Percentiles rank a stretch among this genome's conserved stretches.
phyloP scores from a whole-genome alignment of 2,329 filamentous ascomycete genomes.

The Colletotrichum sp. region DNA sequence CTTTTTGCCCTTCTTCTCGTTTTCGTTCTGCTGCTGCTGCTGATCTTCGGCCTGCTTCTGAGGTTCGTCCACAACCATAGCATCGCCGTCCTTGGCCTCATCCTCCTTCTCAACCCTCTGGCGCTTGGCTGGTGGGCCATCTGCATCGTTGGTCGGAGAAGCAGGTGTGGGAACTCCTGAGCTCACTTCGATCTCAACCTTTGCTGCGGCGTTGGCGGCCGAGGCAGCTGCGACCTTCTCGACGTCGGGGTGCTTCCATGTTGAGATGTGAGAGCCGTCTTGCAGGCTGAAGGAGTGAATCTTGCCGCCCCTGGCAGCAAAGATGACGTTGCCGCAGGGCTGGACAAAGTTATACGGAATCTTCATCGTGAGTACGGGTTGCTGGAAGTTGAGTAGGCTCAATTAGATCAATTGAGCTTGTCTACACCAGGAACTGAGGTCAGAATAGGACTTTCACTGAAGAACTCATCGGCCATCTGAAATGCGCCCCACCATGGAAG shows the following conservation, averaged over 20 bases:
- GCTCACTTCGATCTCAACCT: constrained; percentile 30
- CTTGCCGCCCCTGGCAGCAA: constrained; percentile 76
- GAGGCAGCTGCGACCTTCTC: constrained; percentile 32
- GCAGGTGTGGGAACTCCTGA: constrained; percentile 20
- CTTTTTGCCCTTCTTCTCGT: constrained; percentile 27
- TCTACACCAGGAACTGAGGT: not conserved
- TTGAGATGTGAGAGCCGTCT: constrained; percentile 63
- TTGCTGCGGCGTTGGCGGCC: constrained; percentile 24
- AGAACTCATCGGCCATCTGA: not conserved
- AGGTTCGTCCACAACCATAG: constrained; percentile 25
- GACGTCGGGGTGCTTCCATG: constrained; percentile 62
- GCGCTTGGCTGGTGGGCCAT: constrained; percentile 47
- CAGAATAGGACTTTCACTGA: constrained; percentile 12
- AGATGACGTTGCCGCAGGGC: constrained; percentile 61
- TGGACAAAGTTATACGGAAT: constrained; percentile 71
- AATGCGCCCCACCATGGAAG: not conserved
- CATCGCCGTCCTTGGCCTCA: constrained; percentile 23
- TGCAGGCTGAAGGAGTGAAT: constrained; percentile 70
- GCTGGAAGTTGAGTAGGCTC: not conserved
- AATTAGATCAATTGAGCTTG: not conserved
- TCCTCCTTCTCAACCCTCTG: constrained; percentile 43
- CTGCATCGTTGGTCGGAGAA: constrained; percentile 18
- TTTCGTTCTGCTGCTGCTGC: constrained; percentile 21
- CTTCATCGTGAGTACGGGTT: constrained; percentile 37
- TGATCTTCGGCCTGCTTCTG: constrained; percentile 22